phyloP scores from a whole-genome alignment of 108 stramenopile species.

The Phaeodactylum tricornutum region DNA sequence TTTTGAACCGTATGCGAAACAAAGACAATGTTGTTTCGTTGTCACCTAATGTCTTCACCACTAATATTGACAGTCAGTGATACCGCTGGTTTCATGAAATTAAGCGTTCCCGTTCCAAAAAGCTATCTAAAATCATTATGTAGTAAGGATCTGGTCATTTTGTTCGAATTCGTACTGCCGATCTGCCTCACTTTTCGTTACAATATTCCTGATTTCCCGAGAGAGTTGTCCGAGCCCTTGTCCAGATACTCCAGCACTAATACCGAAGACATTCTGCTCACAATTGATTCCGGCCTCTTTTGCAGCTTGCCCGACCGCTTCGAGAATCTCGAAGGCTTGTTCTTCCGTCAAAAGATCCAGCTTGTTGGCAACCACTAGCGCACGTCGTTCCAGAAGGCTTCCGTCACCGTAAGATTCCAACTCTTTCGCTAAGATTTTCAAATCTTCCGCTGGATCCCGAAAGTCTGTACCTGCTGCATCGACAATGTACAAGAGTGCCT shows the following conservation, averaged over 20 bases:
- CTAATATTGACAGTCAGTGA: no score
- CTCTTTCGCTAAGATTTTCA: slow-evolving; percentile 56
- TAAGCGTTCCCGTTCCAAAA: no score
- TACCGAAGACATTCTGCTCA: slow-evolving; percentile 50
- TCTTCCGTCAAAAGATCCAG: slow-evolving; percentile 58
- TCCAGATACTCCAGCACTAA: slow-evolving; percentile 79
- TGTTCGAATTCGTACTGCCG: neutral
- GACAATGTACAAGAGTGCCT: slow-evolving; percentile 68
- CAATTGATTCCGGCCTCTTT: slow-evolving; percentile 51
- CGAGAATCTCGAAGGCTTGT: slow-evolving; percentile 33
- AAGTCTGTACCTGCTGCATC: slow-evolving; percentile 74
- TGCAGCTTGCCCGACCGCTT: slow-evolving; percentile 27
- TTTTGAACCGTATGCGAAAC: slow-evolving; percentile 34
- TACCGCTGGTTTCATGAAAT: no score
- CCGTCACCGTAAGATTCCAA: slow-evolving; percentile 54
- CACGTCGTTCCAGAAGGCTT: slow-evolving; percentile 53
- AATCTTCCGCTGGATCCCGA: slow-evolving; percentile 55
- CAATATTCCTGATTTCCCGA: slow-evolving; percentile 34
- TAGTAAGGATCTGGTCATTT: no score
- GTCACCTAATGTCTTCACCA: no score
- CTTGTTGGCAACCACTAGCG: slow-evolving; percentile 79
- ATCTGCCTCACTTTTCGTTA: slow-evolving; percentile 6
- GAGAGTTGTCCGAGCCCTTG: slow-evolving; percentile 56
- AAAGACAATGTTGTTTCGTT: neutral
- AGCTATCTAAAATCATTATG: no score